Evolutionary conservation across 2,329 filamentous ascomycete genomes (phyloP).

Genomic region (Pseudogymnoascus sp.): DNA sequence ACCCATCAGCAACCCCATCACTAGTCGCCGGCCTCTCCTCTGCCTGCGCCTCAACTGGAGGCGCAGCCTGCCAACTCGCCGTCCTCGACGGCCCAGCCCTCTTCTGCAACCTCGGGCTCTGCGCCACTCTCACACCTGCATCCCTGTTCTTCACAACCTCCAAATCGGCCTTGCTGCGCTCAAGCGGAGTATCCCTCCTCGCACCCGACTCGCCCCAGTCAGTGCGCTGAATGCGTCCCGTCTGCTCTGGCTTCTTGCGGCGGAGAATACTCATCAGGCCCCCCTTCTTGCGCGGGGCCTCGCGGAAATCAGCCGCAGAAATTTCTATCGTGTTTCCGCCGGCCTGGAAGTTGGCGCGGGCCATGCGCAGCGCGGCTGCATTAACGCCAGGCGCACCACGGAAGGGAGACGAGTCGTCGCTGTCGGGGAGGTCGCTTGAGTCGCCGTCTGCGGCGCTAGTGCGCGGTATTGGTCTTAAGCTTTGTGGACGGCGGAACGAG

Average conservation of each 20-base stretch:
- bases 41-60: not conserved
- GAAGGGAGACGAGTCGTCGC: slow-evolving; percentile 35
- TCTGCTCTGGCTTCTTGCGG: slow-evolving; percentile 49
- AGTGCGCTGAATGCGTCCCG: slow-evolving; percentile 45
- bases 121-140: not conserved
- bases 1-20: not conserved
- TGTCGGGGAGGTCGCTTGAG: slow-evolving; percentile 54
- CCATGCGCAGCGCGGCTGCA: slow-evolving; percentile 20
- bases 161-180: slow-evolving; percentile 49
- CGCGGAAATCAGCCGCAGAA: slow-evolving; percentile 3
- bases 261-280: slow-evolving; percentile 55
- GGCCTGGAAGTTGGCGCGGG: slow-evolving; percentile 31
- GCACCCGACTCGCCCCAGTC: slow-evolving; percentile 48
- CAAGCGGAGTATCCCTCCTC: slow-evolving; percentile 53
- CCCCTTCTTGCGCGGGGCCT: slow-evolving; percentile 31
- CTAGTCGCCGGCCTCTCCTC: not conserved
- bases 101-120: slow-evolving; percentile 1
- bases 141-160: slow-evolving; percentile 14
- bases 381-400: slow-evolving; percentile 8
- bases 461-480: slow-evolving; percentile 42
- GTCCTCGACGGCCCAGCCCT: not conserved
- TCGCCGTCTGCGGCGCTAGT: slow-evolving; percentile 46
- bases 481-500: slow-evolving; percentile 16
- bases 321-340: slow-evolving; percentile 11
- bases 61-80: not conserved